Conservation (phyloP, 305 asterid genomes). For the Fraxinus albicans region DNA sequence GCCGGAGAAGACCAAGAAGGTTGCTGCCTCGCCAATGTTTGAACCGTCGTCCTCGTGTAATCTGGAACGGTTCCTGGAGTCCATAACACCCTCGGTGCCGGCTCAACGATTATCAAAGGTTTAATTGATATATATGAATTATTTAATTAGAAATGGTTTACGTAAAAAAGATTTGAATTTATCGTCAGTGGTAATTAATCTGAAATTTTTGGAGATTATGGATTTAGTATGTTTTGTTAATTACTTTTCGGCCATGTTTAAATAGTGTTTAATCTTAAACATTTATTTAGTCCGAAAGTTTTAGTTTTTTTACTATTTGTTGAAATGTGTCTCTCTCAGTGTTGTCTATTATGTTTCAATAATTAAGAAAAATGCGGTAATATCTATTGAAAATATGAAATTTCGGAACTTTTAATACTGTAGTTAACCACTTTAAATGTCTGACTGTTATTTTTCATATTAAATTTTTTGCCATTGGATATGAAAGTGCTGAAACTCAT, state of each 20-base stretch:
- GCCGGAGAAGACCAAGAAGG: constrained; percentile 14
- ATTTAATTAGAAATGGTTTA: not conserved
- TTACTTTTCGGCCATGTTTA: not conserved
- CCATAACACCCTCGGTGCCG: constrained; percentile 41
- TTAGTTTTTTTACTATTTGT: not conserved
- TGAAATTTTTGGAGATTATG: not conserved
- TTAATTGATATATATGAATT: not conserved
- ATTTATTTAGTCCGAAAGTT: not conserved
- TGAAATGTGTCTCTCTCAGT: not conserved
- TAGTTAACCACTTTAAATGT: not conserved
- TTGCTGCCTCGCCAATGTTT: not conserved
- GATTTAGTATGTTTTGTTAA: not conserved
- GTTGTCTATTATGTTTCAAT: not conserved
- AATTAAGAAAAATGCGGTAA: not conserved
- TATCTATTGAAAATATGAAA: not conserved
- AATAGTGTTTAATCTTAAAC: not conserved
- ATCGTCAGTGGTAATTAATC: not conserved
- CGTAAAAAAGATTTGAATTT: not conserved
- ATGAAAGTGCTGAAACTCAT: not conserved
- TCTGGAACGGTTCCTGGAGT: constrained; percentile 36
- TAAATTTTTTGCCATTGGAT: not conserved
- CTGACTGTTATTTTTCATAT: not conserved
- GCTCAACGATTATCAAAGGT: constrained; percentile 46
- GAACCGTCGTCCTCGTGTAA: constrained; percentile 25
- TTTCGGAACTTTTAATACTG: not conserved